Percentiles rank a stretch among this genome's conserved stretches.
These are phyloP conservation scores for Aurantiochytrium sp. DNA, from an alignment of 108 stramenopile species.

Conservation along the genomic window DNA sequence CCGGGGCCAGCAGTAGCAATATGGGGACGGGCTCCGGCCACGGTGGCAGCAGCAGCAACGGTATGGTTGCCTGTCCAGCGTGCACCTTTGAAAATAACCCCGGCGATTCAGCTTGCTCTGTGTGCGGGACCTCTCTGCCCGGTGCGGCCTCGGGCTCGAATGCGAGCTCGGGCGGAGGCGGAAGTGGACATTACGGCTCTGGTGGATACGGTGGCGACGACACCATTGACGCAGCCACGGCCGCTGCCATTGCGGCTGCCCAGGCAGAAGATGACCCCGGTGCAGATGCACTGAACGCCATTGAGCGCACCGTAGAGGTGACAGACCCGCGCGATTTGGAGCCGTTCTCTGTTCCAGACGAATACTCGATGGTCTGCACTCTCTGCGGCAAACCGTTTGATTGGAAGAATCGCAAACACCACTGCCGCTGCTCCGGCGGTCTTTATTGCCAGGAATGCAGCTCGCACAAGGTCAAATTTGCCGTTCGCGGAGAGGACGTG, in stretches of 20 bases:
- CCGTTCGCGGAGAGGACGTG: neutral
- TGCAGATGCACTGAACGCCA: neutral
- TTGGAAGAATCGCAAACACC: neutral
- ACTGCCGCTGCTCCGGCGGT: neutral
- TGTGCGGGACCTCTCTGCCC: neutral
- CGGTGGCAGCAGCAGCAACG: neutral
- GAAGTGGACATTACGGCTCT: neutral
- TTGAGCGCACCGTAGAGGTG: neutral
- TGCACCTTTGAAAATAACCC: neutral
- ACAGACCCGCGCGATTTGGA: constrained; percentile 3
- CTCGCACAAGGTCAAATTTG: neutral
- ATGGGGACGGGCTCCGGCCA: neutral
- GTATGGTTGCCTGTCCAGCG: neutral
- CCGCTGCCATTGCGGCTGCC: constrained; percentile 14
- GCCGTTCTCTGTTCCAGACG: neutral
- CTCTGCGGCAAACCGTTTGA: neutral
- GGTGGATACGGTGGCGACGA: neutral
- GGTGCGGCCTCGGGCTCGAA: too few relatives aligned
- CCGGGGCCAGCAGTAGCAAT: neutral
- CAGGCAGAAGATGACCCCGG: neutral
- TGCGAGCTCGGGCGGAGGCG: neutral
- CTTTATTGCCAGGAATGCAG: neutral
- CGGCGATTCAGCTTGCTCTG: neutral
- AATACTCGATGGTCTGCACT: neutral
- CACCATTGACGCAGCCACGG: neutral